These are phyloP conservation scores for Rhodotorula diobovata DNA, from an alignment of 768 basidiomycete genomes.

Conservation along the genomic window DNA sequence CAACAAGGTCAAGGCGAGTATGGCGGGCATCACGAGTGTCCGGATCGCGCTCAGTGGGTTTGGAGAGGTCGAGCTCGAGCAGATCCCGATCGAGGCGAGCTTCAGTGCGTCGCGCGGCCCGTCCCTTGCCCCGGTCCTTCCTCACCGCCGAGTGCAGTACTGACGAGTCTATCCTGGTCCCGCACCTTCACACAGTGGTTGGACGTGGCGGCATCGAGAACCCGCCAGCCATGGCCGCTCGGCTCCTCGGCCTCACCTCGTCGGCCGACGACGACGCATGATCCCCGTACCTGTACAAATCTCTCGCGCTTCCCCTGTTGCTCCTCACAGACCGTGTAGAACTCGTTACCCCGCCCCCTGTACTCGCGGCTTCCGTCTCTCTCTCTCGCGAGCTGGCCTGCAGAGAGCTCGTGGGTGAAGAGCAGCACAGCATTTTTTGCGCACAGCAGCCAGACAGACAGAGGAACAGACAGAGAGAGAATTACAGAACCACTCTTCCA, in stretches of 20 bases:
- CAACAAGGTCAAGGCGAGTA: slow-evolving; percentile 24
- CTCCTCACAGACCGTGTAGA: no score
- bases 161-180: background rate
- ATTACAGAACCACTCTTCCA: no score
- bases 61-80: slow-evolving; percentile 24
- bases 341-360: background rate
- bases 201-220: slow-evolving; percentile 4
- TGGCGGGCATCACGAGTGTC: slow-evolving; percentile 27
- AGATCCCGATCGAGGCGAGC: slow-evolving; percentile 34
- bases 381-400: no score
- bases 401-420: background rate
- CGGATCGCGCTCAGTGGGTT: slow-evolving; percentile 27
- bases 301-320: background rate
- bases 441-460: background rate
- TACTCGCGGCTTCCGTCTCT: no score
- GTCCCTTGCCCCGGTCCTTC: background rate
- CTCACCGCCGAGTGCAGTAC: background rate
- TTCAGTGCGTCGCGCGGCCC: slow-evolving; percentile 10
- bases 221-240: background rate
- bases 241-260: background rate
- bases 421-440: no score
- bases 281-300: background rate
- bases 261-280: background rate
- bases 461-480: no score
- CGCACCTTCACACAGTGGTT: background rate